These are phyloP conservation scores for Nymphaea colorata DNA, from an alignment of 164 flowering plant genomes.

Conservation along the genomic window DNA sequence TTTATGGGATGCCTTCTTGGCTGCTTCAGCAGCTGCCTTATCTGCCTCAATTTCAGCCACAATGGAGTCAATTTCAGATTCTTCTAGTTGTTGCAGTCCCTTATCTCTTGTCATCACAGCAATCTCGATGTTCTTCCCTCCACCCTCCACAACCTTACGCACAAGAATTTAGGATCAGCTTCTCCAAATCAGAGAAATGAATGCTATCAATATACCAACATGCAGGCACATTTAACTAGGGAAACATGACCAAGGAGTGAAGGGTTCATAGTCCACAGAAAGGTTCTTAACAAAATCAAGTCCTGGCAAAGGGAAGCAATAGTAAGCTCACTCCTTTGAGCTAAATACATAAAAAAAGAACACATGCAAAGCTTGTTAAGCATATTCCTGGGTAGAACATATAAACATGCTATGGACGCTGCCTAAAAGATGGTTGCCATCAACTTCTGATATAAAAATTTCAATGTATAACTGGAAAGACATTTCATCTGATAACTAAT, in stretches of 20 bases:
- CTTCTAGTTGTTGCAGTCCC: slow-evolving; percentile 83
- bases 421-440: no score
- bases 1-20: slow-evolving; percentile 73
- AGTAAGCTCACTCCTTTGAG: not conserved
- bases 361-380: no score
- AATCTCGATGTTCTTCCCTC: slow-evolving; percentile 96
- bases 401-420: no score
- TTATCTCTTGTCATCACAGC: slow-evolving; percentile 84
- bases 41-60: slow-evolving; percentile 97
- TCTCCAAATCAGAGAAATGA: no score
- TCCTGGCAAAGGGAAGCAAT: not conserved
- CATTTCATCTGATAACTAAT: no score
- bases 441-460: no score
- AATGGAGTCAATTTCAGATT: slow-evolving; percentile 84
- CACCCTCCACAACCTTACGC: slow-evolving; percentile 92
- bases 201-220: not conserved
- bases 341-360: no score
- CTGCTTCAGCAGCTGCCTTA: slow-evolving; percentile 97
- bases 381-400: no score
- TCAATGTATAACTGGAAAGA: no score
- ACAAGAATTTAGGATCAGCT: not conserved
- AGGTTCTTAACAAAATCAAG: not conserved
- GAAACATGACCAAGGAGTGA: not conserved
- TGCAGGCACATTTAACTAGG: not conserved
- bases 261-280: not conserved